Evolutionary conservation across 2,329 filamentous ascomycete genomes (phyloP).

Genomic region (Fusarium sp.): DNA sequence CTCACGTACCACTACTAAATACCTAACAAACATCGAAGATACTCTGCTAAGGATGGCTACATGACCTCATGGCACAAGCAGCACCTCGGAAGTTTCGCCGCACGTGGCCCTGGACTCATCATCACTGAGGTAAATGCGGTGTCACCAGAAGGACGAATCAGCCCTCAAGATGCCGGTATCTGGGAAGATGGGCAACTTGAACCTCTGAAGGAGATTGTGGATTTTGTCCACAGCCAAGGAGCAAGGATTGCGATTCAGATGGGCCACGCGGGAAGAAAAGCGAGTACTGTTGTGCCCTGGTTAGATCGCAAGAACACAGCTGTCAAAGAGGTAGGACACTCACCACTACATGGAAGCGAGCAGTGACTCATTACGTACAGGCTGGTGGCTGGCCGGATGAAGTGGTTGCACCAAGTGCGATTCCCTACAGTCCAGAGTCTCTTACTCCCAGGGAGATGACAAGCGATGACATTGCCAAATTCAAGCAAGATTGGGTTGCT

Average conservation of each 20-base stretch:
- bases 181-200: conserved; percentile 77
- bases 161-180: conserved; percentile 71
- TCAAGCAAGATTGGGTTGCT: conserved; percentile 34
- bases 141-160: conserved; percentile 73
- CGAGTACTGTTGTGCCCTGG: conserved; percentile 47
- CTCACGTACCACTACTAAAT: not conserved
- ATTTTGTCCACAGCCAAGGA: conserved; percentile 68
- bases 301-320: conserved; percentile 37
- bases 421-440: conserved; percentile 34
- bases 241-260: conserved; percentile 74
- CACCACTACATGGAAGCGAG: too few species aligned
- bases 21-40: conserved; percentile 9
- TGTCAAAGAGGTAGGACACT: conserved; percentile 29
- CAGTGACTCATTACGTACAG: not conserved
- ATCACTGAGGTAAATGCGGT: conserved; percentile 75
- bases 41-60: conserved; percentile 51
- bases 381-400: conserved; percentile 40
- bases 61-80: conserved; percentile 54
- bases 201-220: conserved; percentile 63
- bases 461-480: conserved; percentile 33
- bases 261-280: conserved; percentile 71
- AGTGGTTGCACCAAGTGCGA: conserved; percentile 32
- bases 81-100: conserved; percentile 50
- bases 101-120: conserved; percentile 62
- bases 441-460: conserved; percentile 35